Conservation (phyloP, 1,139 yeast species). For the Yamadazyma blattariae region DNA sequence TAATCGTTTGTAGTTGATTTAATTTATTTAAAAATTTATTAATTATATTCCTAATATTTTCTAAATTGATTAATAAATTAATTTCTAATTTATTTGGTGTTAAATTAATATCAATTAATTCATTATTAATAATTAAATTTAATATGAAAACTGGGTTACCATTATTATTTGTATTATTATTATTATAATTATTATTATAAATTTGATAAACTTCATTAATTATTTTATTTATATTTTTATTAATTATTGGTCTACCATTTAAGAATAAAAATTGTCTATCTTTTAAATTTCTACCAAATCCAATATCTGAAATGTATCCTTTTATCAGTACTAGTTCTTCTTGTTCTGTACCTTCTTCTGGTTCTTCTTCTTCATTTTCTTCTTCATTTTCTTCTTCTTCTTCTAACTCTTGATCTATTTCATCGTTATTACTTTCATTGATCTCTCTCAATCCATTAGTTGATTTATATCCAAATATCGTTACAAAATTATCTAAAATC, state of each 20-base stretch:
- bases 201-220: conserved; percentile 71
- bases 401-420: too few relatives aligned
- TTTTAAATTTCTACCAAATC: conserved; percentile 68
- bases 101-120: conserved; percentile 72
- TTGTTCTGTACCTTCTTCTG: too few relatives aligned
- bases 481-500: conserved; percentile 52
- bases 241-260: conserved; percentile 70
- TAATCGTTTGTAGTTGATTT: conserved; percentile 4
- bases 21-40: conserved; percentile 1
- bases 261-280: conserved; percentile 77
- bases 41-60: neutral
- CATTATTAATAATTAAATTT: conserved; percentile 53
- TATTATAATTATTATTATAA: conserved; percentile 65
- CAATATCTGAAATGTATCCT: conserved; percentile 73
- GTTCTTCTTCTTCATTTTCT: too few relatives aligned
- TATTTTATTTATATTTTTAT: conserved; percentile 54
- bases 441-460: conserved; percentile 55
- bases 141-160: conserved; percentile 78
- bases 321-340: conserved; percentile 16
- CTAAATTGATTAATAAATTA: conserved; percentile 60
- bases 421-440: conserved; percentile 22
- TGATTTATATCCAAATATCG: conserved; percentile 69
- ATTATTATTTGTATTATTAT: too few relatives aligned
- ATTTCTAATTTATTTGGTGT: conserved; percentile 87
- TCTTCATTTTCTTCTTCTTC: too few relatives aligned